phyloP scores from a whole-genome alignment of 139 green algal species.

The Chlamydomonas sp. region DNA sequence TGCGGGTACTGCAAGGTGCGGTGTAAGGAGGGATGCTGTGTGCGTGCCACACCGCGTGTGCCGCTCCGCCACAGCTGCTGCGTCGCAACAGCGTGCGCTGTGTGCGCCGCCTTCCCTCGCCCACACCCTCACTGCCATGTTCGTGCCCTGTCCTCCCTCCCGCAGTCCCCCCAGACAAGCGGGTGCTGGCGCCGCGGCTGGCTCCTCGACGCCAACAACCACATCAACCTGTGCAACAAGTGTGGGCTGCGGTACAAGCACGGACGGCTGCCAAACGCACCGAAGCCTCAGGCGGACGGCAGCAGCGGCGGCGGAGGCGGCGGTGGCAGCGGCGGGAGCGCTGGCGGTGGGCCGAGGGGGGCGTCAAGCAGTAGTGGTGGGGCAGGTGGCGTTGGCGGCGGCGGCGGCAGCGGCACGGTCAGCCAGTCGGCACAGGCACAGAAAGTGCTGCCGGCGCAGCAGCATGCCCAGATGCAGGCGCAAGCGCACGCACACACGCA shows the following conservation, averaged over 20 bases:
- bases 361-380: too few relatives aligned
- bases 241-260: slow-evolving; percentile 13
- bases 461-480: neutral
- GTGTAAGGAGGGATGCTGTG: neutral
- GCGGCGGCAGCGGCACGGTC: too few relatives aligned
- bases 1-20: slow-evolving; percentile 15
- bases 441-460: neutral
- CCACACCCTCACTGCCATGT: too few relatives aligned
- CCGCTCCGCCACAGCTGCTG: neutral
- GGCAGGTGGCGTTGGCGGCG: too few relatives aligned
- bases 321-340: too few relatives aligned
- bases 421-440: too few relatives aligned
- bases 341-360: too few relatives aligned
- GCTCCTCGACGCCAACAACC: neutral
- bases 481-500: neutral
- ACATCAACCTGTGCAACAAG: slow-evolving; percentile 20
- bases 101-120: neutral
- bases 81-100: neutral
- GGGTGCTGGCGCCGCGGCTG: slow-evolving; percentile 13
- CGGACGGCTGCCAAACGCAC: slow-evolving; percentile 1
- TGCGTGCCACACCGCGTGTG: neutral
- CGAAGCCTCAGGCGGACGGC: too few relatives aligned
- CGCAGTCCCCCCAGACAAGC: slow-evolving; percentile 1
- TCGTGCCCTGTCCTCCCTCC: neutral
- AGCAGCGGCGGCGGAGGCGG: too few relatives aligned